phyloP scores from a whole-genome alignment of 495 filamentous ascomycete species.

The Penicillium robsamsonii region DNA sequence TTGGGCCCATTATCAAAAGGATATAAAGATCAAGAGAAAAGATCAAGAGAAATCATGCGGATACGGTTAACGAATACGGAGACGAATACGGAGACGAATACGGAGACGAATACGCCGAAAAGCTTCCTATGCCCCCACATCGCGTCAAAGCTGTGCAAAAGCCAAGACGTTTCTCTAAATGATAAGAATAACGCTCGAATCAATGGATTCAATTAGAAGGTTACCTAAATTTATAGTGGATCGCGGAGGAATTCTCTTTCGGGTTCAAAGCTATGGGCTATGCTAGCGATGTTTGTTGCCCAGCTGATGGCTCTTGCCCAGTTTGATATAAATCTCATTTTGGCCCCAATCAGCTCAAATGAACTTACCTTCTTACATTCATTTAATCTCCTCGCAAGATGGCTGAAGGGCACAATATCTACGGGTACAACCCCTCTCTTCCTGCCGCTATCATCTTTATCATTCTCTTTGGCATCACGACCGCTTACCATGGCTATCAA shows the following conservation, averaged over 20 bases:
- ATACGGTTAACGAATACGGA: slow-evolving; percentile 18
- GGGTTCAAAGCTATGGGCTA: neutral
- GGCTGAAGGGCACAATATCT: slow-evolving; percentile 21
- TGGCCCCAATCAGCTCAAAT: neutral
- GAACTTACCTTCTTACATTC: neutral
- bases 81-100: slow-evolving; percentile 20
- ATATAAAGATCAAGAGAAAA: neutral
- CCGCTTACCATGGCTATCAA: slow-evolving; percentile 19
- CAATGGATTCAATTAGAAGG: neutral
- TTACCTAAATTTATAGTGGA: slow-evolving; percentile 9
- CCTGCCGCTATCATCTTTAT: slow-evolving; percentile 25
- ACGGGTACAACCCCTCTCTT: slow-evolving; percentile 27
- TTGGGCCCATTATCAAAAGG: slow-evolving; percentile 18
- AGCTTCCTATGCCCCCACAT: slow-evolving; percentile 3
- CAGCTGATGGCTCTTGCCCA: neutral
- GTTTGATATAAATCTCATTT: slow-evolving; percentile 1
- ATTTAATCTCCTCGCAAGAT: slow-evolving; percentile 3
- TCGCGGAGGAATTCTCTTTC: neutral
- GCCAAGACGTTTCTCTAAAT: neutral
- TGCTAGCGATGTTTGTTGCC: neutral
- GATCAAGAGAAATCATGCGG: slow-evolving; percentile 9
- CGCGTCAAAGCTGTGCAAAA: neutral
- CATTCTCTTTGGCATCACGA: slow-evolving; percentile 20
- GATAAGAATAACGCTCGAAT: slow-evolving; percentile 1
- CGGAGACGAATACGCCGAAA: slow-evolving; percentile 14